These are phyloP conservation scores for Nakazawaea ambrosiae DNA, from an alignment of 805 yeast genomes.

Conservation along the genomic window DNA sequence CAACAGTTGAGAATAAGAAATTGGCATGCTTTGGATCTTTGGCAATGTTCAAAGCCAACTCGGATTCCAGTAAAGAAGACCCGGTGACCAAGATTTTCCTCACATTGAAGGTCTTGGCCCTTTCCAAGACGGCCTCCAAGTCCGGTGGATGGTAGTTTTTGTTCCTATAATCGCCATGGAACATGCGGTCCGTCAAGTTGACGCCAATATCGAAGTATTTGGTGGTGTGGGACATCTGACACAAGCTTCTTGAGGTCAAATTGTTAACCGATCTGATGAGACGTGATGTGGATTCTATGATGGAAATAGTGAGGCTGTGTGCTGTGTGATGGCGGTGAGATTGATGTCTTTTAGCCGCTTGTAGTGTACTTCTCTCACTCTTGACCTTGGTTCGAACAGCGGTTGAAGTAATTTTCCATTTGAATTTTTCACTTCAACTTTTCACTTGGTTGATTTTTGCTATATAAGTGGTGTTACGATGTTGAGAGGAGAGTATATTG, in stretches of 20 bases:
- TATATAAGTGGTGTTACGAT: no score
- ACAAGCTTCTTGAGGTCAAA: neutral
- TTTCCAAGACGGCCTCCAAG: slow-evolving; percentile 48
- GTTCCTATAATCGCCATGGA: slow-evolving; percentile 71
- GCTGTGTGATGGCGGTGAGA: no score
- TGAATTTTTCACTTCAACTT: no score
- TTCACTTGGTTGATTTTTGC: no score
- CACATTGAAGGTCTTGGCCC: slow-evolving; percentile 66
- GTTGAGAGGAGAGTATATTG: no score
- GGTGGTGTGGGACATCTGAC: no score
- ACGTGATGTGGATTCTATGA: no score
- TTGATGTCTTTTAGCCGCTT: no score
- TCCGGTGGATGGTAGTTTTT: slow-evolving; percentile 64
- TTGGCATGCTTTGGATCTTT: slow-evolving; percentile 16
- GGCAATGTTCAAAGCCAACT: slow-evolving; percentile 53
- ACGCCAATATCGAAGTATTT: slow-evolving; percentile 28
- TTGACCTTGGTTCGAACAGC: no score
- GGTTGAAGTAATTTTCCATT: no score
- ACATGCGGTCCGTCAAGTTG: slow-evolving; percentile 87
- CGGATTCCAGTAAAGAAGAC: slow-evolving; percentile 62
- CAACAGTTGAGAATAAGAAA: slow-evolving; percentile 62
- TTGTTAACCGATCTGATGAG: neutral
- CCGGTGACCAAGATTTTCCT: slow-evolving; percentile 76
- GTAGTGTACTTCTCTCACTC: no score
- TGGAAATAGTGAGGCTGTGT: no score